Percentiles rank a stretch among this genome's conserved stretches.
Evolutionary conservation across 1,284 basidiomycete genomes (phyloP).

Genomic region (Sutorius eximius): DNA sequence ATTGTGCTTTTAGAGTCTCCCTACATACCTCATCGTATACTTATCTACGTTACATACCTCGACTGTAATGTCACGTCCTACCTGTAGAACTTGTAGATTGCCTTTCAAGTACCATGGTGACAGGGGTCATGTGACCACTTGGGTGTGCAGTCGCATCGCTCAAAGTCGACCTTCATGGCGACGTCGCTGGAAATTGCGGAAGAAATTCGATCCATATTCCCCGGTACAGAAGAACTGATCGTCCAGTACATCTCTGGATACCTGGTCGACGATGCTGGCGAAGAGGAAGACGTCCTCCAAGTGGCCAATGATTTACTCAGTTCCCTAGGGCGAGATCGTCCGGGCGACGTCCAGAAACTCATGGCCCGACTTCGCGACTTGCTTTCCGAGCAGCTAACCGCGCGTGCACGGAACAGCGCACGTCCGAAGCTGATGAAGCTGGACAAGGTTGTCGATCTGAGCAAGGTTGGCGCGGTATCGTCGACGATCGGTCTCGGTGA

Average conservation of each 20-base stretch:
- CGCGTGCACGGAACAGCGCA: slow-evolving; percentile 56
- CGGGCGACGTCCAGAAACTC: slow-evolving; percentile 60
- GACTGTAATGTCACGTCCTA: slow-evolving; percentile 19
- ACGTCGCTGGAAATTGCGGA: slow-evolving; percentile 41
- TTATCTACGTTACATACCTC: slow-evolving; percentile 27
- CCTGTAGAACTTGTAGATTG: not conserved
- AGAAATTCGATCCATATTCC: slow-evolving; percentile 77
- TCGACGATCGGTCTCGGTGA: slow-evolving; percentile 83
- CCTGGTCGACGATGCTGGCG: slow-evolving; percentile 90
- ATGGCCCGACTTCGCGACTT: slow-evolving; percentile 66
- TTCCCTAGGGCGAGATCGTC: slow-evolving; percentile 61
- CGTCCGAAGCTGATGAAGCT: slow-evolving; percentile 71
- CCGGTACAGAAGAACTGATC: slow-evolving; percentile 90
- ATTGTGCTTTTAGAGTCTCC: slow-evolving; percentile 30
- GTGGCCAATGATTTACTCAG: slow-evolving; percentile 76
- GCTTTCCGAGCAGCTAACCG: slow-evolving; percentile 62
- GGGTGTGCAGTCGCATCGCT: not conserved
- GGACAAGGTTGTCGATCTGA: slow-evolving; percentile 96
- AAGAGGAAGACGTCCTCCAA: slow-evolving; percentile 85
- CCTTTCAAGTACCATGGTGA: not conserved
- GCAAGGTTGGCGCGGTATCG: slow-evolving; percentile 78
- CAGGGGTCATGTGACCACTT: not conserved
- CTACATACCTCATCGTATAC: slow-evolving; percentile 10
- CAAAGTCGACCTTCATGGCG: slow-evolving; percentile 15
- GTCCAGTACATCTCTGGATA: slow-evolving; percentile 92